These are phyloP conservation scores for Flueggea neowawraea DNA, from an alignment of 441 rosid species.

Conservation along the genomic window DNA sequence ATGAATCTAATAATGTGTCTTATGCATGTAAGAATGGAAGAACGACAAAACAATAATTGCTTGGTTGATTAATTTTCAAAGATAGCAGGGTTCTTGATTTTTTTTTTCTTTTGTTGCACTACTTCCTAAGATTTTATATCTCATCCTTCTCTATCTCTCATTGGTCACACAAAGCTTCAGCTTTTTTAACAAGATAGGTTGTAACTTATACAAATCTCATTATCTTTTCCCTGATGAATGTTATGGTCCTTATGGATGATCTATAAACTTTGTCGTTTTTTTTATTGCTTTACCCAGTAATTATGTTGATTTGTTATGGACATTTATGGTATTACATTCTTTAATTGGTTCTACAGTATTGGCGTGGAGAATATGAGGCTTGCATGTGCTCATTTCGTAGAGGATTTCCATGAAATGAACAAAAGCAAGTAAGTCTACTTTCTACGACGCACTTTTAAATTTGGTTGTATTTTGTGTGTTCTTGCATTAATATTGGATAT, in stretches of 20 bases:
- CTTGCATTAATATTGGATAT: neutral
- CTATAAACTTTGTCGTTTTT: no score
- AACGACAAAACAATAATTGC: no score
- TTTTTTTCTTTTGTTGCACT: no score
- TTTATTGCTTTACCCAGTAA: no score
- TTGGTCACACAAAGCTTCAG: neutral
- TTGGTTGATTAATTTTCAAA: no score
- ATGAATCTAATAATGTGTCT: no score
- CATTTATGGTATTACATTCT: constrained; percentile 3
- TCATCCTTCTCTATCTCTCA: no score
- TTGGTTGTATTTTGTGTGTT: neutral
- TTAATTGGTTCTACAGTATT: constrained; percentile 26
- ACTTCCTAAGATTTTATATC: no score
- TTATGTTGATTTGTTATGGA: neutral
- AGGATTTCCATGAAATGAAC: constrained; percentile 31
- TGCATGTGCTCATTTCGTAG: constrained; percentile 28
- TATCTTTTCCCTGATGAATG: no score
- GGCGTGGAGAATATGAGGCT: constrained; percentile 45
- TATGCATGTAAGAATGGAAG: no score
- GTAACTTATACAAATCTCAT: neutral
- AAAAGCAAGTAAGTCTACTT: constrained; percentile 25
- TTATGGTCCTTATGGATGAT: no score
- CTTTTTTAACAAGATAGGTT: neutral
- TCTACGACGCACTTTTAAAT: constrained; percentile 3
- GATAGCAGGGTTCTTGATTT: no score